phyloP scores from a whole-genome alignment of 1,284 basidiomycete species.

The Cronartium quercuum region DNA sequence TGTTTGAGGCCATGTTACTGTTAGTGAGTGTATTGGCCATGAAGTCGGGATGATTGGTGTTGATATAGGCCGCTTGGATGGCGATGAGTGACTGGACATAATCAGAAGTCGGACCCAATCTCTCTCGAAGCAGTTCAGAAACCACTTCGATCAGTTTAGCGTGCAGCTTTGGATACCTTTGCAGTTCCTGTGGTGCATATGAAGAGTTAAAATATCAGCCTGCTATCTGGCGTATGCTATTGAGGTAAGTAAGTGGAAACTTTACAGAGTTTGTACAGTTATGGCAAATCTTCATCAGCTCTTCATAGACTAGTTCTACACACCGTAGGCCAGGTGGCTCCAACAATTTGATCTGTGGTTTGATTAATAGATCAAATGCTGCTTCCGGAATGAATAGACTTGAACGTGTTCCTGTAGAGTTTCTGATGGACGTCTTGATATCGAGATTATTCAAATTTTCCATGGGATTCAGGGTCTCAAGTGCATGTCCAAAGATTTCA shows the following conservation, averaged over 20 bases:
- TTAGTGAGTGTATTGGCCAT: slow-evolving; percentile 62
- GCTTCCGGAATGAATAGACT: slow-evolving; percentile 95
- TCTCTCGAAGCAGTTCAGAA: slow-evolving; percentile 87
- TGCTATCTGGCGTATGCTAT: not conserved
- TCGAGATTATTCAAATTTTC: slow-evolving; percentile 86
- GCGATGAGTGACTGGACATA: slow-evolving; percentile 93
- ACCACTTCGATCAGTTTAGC: slow-evolving; percentile 95
- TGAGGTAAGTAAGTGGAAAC: slow-evolving; percentile 32
- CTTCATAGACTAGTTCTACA: slow-evolving; percentile 97
- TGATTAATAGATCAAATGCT: slow-evolving; percentile 94
- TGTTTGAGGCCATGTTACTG: slow-evolving; percentile 47
- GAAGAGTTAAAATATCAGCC: not conserved
- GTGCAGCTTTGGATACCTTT: slow-evolving; percentile 89
- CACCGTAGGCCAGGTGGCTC: slow-evolving; percentile 90
- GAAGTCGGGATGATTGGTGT: slow-evolving; percentile 93
- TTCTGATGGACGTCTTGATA: slow-evolving; percentile 95
- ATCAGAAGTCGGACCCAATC: slow-evolving; percentile 89
- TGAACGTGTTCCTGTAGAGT: slow-evolving; percentile 92
- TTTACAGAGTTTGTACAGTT: slow-evolving; percentile 83
- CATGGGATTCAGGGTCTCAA: slow-evolving; percentile 83
- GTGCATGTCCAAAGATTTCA: slow-evolving; percentile 89
- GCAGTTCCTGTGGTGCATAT: slow-evolving; percentile 66
- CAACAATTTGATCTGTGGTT: slow-evolving; percentile 95
- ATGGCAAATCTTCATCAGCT: slow-evolving; percentile 98
- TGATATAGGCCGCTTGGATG: slow-evolving; percentile 99